Conservation (phyloP, 2,329 filamentous ascomycete genomes). For the Raffaelea deltoideospora region DNA sequence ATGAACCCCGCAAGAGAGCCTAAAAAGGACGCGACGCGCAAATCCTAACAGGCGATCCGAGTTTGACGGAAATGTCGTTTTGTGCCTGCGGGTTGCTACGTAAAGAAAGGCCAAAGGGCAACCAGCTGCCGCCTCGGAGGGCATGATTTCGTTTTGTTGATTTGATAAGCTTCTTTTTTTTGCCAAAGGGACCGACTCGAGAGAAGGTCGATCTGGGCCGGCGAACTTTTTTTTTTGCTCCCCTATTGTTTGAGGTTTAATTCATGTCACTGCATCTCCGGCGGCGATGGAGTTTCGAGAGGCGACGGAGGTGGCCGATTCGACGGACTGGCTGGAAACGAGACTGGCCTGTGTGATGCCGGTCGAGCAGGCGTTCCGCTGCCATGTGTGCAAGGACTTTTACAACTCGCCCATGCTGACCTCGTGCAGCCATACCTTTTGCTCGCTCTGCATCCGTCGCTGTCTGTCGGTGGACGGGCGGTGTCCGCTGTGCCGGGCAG, state of each 20-base stretch:
- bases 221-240: too few species aligned
- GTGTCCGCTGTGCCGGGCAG: constrained; percentile 68
- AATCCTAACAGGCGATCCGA: too few species aligned
- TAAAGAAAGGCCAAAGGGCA: too few species aligned
- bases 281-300: constrained; percentile 4
- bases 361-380: constrained; percentile 76
- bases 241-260: too few species aligned
- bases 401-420: constrained; percentile 91
- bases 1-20: too few species aligned
- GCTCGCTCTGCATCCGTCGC: constrained; percentile 84
- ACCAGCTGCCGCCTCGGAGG: too few species aligned
- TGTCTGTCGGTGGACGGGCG: constrained; percentile 70
- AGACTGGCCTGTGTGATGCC: constrained; percentile 48
- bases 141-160: too few species aligned
- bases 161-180: not conserved
- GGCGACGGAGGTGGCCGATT: constrained; percentile 48
- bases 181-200: too few species aligned
- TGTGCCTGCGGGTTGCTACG: too few species aligned
- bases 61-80: too few species aligned
- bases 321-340: constrained; percentile 73
- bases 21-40: too few species aligned
- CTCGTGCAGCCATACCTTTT: constrained; percentile 89
- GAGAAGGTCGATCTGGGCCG: too few species aligned
- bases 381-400: constrained; percentile 97
- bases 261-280: not conserved